Base-by-base conservation (phyloP, 768 basidiomycete species). In the Amanita exitialis region DNA sequence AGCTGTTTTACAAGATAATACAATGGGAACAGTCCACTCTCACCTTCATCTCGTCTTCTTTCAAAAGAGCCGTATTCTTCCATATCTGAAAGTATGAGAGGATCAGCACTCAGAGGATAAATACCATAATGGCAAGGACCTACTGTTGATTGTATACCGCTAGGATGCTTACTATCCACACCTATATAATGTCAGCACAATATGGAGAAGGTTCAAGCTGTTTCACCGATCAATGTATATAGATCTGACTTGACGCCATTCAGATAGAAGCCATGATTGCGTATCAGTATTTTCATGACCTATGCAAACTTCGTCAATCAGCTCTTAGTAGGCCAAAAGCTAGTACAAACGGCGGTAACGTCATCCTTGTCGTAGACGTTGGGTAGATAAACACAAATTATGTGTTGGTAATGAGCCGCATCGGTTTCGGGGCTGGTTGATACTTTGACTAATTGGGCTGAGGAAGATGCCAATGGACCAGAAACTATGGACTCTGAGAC, bases 81-180 rank as follows among this genome's bases (percentile, higher is more conserved):
- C 86, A 87, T 27, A 79, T 69, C 86, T 86, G 53, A 4, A n/a
- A 53, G 39, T 36, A 52, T 49, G 20, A 13, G 13, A 46, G 18
- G n/a, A 25, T 53, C 13, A 55, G 44, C 54, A 3, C 52, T 32
- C 32, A 32, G 13, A 39, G 25, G 5, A 32, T 43, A 16, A 38
- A 45, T 44, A 49, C 16, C 52, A 25, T 9, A n/a, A n/a, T 13
- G 4, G 3, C 21, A n/a, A 44, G 27, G 1, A 12, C 28, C 42
- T 52, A 83, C 86, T 54, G 86, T 86, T 20, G 86, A 82, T 36
- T 73, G 76, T 46, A 89, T 73, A 6, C 85, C 82, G 59, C 83
- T 86, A 0, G 80, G 63, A 60, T 88, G 86, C 59, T 89, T 89
- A 64, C 84, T 86, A 56, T 87, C 83, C 51, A 89, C 66, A 1